Base-by-base conservation (phyloP, 23 red algal species). In the Porphyridium purpureum region DNA sequence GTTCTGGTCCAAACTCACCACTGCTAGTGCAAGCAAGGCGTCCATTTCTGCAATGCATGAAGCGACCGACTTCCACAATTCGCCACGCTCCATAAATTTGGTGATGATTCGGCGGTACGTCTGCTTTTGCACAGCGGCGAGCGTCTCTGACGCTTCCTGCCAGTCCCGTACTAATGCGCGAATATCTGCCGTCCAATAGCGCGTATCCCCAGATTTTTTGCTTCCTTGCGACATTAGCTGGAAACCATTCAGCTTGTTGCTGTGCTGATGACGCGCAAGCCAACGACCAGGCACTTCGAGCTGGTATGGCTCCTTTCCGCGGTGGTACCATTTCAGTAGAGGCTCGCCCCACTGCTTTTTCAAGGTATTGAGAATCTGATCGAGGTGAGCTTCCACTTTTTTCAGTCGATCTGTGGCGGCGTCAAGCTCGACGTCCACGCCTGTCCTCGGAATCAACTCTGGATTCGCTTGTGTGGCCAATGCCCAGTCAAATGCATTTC, bases 231-330 rank as follows among this genome's bases (percentile, higher is more conserved):
- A n/a, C n/a, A n/a, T n/a, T n/a, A n/a, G n/a, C n/a, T n/a, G n/a
- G n/a, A n/a, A n/a, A n/a, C n/a, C n/a, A n/a, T n/a, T n/a, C n/a
- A n/a, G n/a, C n/a, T n/a, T n/a, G n/a, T n/a, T n/a, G n/a, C n/a
- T n/a, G n/a, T n/a, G n/a, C n/a, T n/a, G 25, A 32, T 59, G 49
- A 44, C 11, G 38, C 35, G 31, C 38, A 1, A 93, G 7, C 4
- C 54, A 42, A 0, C 28, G 14, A 8, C 50, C 30, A n/a, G 68
- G 75, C 21, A 86, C 47, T 29, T 98, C 90, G 50, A 98, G 59
- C 71, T 98, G 90, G 61, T 81, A 84, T 8, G 74, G 49, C 57
- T 98, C 90, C 33, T 81, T 82, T 21, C 69, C 64, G 25, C 90
- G 76, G 58, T 85, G 79, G 64, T 82, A 98, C 38, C 34, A 93